Percentiles rank a stretch among this genome's conserved stretches.
phyloP scores from a whole-genome alignment of 1,284 basidiomycete genomes.

The Rhodofomes roseus region DNA sequence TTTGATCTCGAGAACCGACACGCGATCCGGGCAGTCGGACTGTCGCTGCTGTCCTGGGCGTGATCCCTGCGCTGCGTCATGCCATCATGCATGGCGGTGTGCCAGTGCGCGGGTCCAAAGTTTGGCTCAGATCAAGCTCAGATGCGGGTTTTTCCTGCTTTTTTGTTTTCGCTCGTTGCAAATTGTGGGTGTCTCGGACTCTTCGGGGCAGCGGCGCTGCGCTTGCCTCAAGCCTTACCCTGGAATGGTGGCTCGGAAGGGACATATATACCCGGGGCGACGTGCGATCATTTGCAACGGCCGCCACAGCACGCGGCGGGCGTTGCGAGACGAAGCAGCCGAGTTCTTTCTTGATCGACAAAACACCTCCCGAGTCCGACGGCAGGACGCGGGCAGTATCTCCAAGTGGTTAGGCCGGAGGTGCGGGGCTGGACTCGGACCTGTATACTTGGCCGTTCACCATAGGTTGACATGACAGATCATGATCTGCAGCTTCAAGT shows the following conservation, averaged over 20 bases:
- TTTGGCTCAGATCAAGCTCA: too few relatives aligned
- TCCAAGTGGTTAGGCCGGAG: neutral
- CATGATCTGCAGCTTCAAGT: neutral
- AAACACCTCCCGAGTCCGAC: too few relatives aligned
- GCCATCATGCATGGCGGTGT: too few relatives aligned
- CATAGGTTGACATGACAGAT: neutral
- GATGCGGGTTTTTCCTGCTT: too few relatives aligned
- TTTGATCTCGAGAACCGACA: too few relatives aligned
- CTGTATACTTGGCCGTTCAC: neutral
- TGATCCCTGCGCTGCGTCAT: too few relatives aligned
- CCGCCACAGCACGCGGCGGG: neutral
- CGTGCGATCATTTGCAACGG: neutral
- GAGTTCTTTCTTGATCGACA: neutral
- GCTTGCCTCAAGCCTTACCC: neutral
- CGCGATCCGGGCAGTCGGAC: too few relatives aligned
- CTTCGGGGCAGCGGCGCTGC: neutral
- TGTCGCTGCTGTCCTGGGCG: too few relatives aligned
- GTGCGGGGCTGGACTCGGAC: too few relatives aligned
- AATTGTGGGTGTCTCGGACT: neutral
- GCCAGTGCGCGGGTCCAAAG: too few relatives aligned
- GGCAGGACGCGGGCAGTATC: neutral
- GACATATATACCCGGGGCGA: neutral
- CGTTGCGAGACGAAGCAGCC: neutral
- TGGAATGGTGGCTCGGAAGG: neutral
- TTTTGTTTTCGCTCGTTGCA: neutral